Base-by-base conservation (phyloP, 2,329 filamentous ascomycete species). In the Hymenoscyphus fraxineus region DNA sequence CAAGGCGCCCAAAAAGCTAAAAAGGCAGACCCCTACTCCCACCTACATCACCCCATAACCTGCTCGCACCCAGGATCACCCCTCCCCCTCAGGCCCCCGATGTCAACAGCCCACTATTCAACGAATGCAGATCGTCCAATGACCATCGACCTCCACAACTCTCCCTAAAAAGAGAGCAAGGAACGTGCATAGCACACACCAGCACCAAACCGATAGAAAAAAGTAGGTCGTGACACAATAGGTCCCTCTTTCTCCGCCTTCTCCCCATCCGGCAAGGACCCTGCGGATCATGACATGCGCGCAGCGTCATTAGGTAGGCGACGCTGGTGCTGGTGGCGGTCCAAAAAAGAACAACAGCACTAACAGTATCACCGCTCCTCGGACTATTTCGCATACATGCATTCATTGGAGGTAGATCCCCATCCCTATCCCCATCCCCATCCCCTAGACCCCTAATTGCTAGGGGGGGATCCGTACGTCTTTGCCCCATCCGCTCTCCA, bases 231-330 rank as follows among this genome's bases (percentile, higher is more conserved):
- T 44, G n/a, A 22, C 44, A 54, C 47, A 54, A 54, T 19, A 19
- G 44, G 6, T 10, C 13, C 31, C 9, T 27, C 31, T 5, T 13
- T 1, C 38, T 13, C 55, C n/a, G n/a, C 6, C 13, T 13, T n/a
- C 7, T 12, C 2, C 22, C 15, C 27, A 15, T 57, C 22, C 12
- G 16, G 57, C n/a, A 19, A 41, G 40, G 57, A 59, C 57, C 27
- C 59, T 60, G 59, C 40, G 16, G 59, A 60, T 39, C 59, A 60
- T 60, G 58, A 60, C 57, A 39, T 60, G 58, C 10, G 38, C n/a
- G 1, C 2, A 38, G 55, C 55, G 55, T 57, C 55, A 57, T 38
- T 22, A 54, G n/a, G 7, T 51, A 51, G 47, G 19, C 44, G n/a
- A 51, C 44, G 27, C n/a, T 22, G 44, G 47, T 54, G 27, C n/a